Evolutionary conservation across 306 rosid genomes (phyloP), one percentile per base, ranked within the genome.

Genomic region (Datisca glomerata): DNA sequence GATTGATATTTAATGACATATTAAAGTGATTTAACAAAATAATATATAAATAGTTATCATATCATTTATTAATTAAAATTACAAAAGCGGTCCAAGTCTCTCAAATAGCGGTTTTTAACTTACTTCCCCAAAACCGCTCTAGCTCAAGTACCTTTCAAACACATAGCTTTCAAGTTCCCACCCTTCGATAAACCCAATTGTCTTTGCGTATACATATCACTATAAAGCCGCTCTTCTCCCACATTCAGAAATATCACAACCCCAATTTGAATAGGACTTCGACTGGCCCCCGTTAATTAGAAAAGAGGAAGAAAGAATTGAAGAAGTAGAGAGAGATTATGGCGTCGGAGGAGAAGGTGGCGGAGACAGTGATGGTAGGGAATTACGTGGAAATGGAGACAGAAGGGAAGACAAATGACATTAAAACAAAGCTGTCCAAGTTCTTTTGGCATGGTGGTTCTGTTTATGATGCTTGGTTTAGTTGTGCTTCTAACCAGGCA

Each of bases 401-500:
- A 2, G 84, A 89, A 35, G 89, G 85, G 16, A 71, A 82, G 34
- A 49, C 73, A 2, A 60, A 69, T 6, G 67, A 58, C 59, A 39
- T 76, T 5, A 83, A 80, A 28, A 60, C 81, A 12, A 72, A 22
- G 67, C 47, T 89, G 6, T 80, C 93, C 31, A 68, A 49, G 51
- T 73, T 89, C 22, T 72, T 89, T 7, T 89, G 98, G 98, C 86
- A 89, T 48, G 98, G 98, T 18, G 98, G 98, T 29, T 89, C 98
- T 15, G 83, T 49, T 51, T 89, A 89, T 65, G 98, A 89, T 63
- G 98, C 98, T 47, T 84, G 98, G 98, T 89, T 89, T 53, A 89
- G 93, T 63, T 89, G 95, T 57, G 91, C 98, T 49, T 89, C 98
- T 25, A 89, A 89, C 69, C 95, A 89, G 93, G 97, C 76, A 13